Conservation (phyloP, 1,284 basidiomycete genomes). For the Baeospora myosura region DNA sequence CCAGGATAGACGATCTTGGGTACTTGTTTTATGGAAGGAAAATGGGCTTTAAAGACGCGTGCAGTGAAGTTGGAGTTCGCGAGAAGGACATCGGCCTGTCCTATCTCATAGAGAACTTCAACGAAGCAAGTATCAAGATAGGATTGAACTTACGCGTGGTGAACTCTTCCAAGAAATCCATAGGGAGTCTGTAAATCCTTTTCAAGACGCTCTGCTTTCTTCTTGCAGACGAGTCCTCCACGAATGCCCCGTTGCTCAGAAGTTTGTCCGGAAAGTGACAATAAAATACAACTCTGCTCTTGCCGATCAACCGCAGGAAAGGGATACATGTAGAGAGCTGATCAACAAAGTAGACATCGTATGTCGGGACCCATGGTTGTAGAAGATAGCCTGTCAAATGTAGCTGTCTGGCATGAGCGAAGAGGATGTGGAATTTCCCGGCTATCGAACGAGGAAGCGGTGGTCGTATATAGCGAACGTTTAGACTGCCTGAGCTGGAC, state of each 20-base stretch:
- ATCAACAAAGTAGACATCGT: conserved; percentile 92
- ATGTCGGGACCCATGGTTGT: conserved; percentile 33
- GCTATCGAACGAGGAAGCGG: conserved; percentile 75
- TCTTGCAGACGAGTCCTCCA: conserved; percentile 39
- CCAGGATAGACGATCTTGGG: conserved; percentile 88
- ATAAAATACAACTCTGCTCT: conserved; percentile 87
- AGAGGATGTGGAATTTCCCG: conserved; percentile 80
- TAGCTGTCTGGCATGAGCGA: conserved; percentile 85
- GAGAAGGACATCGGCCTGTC: conserved; percentile 83
- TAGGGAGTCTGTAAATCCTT: conserved; percentile 75
- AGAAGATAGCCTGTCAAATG: conserved; percentile 68
- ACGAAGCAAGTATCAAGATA: neutral
- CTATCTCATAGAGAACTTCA: conserved; percentile 26
- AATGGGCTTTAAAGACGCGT: conserved; percentile 70
- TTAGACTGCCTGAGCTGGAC: conserved; percentile 62
- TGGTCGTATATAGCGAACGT: conserved; percentile 69
- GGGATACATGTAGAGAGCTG: conserved; percentile 91
- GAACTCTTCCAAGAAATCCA: conserved; percentile 85
- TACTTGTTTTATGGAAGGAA: conserved; percentile 56
- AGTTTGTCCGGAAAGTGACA: conserved; percentile 97
- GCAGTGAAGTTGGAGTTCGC: conserved; percentile 92
- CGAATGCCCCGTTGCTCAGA: conserved; percentile 72
- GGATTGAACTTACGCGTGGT: conserved; percentile 67
- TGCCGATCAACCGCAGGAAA: conserved; percentile 60
- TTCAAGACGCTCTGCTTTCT: conserved; percentile 50